A percentile compares a stretch with the other conserved stretches of the same genome.
Conservation (phyloP, 2,329 filamentous ascomycete species). For the Cladophialophora immunda region DNA sequence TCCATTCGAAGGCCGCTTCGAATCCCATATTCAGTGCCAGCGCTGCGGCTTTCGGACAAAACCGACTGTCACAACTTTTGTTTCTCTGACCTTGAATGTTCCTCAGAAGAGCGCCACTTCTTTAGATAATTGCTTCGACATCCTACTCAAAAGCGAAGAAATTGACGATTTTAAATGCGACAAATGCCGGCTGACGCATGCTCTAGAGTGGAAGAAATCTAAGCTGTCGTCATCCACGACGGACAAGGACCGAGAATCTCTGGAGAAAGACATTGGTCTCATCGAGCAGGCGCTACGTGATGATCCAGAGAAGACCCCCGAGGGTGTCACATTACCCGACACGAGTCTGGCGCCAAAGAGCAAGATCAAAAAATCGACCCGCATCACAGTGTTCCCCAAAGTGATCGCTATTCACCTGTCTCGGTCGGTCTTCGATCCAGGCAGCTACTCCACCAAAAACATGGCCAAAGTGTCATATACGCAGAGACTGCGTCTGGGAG, state of each 20-base stretch:
- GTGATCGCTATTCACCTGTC: constrained; percentile 92
- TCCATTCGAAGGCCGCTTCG: constrained; percentile 88
- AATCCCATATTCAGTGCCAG: constrained; percentile 94
- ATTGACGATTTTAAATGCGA: constrained; percentile 98
- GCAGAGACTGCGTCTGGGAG: constrained; percentile 82
- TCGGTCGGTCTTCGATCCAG: constrained; percentile 85
- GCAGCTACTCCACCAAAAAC: constrained; percentile 85
- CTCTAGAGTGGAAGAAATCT: constrained; percentile 69
- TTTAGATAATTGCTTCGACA: constrained; percentile 88
- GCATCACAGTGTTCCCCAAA: constrained; percentile 86
- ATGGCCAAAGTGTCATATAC: constrained; percentile 93
- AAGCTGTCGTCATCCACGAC: constrained; percentile 67
- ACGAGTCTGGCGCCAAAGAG: constrained; percentile 78
- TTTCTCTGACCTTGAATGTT: constrained; percentile 90
- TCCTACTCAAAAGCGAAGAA: constrained; percentile 91
- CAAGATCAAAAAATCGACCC: constrained; percentile 85
- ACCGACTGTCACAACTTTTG: constrained; percentile 83
- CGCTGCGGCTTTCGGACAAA: constrained; percentile 90
- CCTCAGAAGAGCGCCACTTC: constrained; percentile 83
- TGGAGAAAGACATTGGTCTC: constrained; percentile 68
- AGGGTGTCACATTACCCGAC: constrained; percentile 78
- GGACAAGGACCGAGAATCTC: constrained; percentile 58
- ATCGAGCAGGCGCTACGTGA: constrained; percentile 75
- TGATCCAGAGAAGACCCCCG: constrained; percentile 80
- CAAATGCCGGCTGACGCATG: constrained; percentile 85